A percentile compares a stretch with the other conserved stretches of the same genome.
Evolutionary conservation across 208 protist species (phyloP).

Genomic region (Trypanosoma vivax): DNA sequence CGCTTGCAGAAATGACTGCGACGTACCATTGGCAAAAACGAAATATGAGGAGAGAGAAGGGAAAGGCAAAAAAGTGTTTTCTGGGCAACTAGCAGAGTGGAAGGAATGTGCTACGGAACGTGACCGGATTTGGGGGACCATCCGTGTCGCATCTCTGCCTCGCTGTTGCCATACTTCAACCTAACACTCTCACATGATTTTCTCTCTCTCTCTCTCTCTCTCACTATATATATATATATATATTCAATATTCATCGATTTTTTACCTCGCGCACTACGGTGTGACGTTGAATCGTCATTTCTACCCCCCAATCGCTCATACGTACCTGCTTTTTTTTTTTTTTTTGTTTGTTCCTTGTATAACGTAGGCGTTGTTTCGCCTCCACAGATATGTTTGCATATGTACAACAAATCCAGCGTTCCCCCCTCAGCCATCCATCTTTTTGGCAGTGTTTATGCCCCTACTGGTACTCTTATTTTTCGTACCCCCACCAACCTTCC

Average conservation of each 20-base stretch:
- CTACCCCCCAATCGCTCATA: neutral
- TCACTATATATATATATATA: too few species aligned
- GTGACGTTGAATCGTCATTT: neutral
- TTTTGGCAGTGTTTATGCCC: neutral
- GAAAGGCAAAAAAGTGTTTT: slow-evolving; percentile 1
- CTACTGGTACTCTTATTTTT: too few species aligned
- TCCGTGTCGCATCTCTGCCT: too few species aligned
- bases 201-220: slow-evolving; percentile 2
- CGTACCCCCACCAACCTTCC: too few species aligned
- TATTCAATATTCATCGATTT: too few species aligned
- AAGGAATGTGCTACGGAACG: neutral
- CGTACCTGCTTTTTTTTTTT: neutral
- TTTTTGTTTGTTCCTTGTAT: neutral
- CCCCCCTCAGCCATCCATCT: neutral
- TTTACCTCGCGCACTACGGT: neutral
- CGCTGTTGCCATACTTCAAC: too few species aligned
- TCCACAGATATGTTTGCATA: too few species aligned
- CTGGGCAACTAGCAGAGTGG: neutral
- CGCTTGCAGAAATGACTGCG: too few species aligned
- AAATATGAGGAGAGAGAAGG: slow-evolving; percentile 23
- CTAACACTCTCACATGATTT: neutral
- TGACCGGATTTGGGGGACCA: too few species aligned
- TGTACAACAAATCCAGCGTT: neutral
- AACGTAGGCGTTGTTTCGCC: too few species aligned
- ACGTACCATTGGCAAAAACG: neutral